Evolutionary conservation across 2,329 filamentous ascomycete genomes (phyloP).

Genomic region (Waltergamsia citrina): DNA sequence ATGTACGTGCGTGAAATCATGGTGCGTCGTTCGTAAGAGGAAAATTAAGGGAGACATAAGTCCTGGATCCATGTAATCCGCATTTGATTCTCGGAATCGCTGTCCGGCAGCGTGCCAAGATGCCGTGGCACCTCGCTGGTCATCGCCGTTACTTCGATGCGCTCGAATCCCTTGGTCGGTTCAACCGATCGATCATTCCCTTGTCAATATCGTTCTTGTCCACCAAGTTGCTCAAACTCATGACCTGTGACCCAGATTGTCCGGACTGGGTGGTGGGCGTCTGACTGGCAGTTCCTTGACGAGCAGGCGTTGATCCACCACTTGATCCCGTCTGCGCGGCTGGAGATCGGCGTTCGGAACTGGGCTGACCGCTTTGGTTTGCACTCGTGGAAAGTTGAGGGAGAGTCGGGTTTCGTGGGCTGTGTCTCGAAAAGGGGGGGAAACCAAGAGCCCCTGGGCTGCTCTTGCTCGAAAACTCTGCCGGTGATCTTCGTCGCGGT

Average conservation of each 20-base stretch:
- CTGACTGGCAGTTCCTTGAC: constrained; percentile 8
- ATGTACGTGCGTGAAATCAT: neutral
- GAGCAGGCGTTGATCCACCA: constrained; percentile 22
- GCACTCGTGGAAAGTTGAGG: constrained; percentile 18
- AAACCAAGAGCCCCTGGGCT: constrained; percentile 34
- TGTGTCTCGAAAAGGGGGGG: constrained; percentile 23
- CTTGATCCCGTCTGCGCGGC: constrained; percentile 23
- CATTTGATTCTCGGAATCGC: neutral
- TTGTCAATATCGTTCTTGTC: constrained; percentile 45
- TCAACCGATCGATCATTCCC: constrained; percentile 43
- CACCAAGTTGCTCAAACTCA: constrained; percentile 43
- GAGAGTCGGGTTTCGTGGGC: constrained; percentile 27
- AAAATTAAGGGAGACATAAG: neutral
- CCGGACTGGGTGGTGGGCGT: constrained; percentile 5
- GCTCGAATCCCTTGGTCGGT: constrained; percentile 18
- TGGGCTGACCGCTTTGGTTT: neutral
- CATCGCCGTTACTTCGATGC: neutral
- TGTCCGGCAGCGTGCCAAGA: constrained; percentile 4
- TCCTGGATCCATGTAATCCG: neutral
- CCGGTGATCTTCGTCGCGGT: constrained; percentile 39
- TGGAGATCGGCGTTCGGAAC: constrained; percentile 23
- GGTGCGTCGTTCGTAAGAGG: neutral
- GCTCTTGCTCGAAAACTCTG: constrained; percentile 35
- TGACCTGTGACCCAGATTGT: constrained; percentile 26
- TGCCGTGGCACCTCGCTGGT: no score